Conservation (phyloP, 2,329 filamentous ascomycete genomes). For the Hypoxylon sp. region DNA sequence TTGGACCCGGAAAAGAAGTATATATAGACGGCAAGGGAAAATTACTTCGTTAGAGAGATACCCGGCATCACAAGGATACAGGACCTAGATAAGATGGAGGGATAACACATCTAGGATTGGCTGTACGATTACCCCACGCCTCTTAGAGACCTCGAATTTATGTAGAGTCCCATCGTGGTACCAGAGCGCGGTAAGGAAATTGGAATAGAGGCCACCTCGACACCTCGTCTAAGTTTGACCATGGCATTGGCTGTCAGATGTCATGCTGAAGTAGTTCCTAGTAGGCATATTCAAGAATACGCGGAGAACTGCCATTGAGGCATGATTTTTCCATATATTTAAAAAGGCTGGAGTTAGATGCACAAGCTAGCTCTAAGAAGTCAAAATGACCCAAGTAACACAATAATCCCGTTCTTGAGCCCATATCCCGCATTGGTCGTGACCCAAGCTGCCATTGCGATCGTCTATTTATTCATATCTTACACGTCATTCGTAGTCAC, state of each 20-base stretch:
- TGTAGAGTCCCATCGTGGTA: too few relatives aligned
- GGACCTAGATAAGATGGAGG: not conserved
- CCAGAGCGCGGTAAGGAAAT: not conserved
- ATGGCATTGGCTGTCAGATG: not conserved
- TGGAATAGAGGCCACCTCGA: not conserved
- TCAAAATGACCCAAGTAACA: not conserved
- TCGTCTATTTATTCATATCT: slow-evolving; percentile 11
- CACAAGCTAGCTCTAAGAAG: slow-evolving; percentile 15
- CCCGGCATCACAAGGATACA: slow-evolving; percentile 31
- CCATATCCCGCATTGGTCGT: not conserved
- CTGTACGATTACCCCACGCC: not conserved
- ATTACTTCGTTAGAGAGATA: slow-evolving; percentile 43
- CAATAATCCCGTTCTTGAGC: slow-evolving; percentile 1
- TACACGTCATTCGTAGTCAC: slow-evolving; percentile 5
- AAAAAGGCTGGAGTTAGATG: not conserved
- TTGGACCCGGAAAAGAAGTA: slow-evolving; percentile 88
- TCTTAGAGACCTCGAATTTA: not conserved
- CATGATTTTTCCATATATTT: not conserved
- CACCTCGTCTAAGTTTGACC: not conserved
- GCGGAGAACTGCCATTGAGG: not conserved
- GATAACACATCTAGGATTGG: not conserved
- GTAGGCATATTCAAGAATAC: not conserved
- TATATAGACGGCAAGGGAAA: slow-evolving; percentile 65
- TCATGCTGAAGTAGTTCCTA: not conserved
- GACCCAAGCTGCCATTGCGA: slow-evolving; percentile 1